A percentile compares a stretch with the other conserved stretches of the same genome.
Conservation (phyloP, 768 basidiomycete genomes). For the Ramaria sp. region DNA sequence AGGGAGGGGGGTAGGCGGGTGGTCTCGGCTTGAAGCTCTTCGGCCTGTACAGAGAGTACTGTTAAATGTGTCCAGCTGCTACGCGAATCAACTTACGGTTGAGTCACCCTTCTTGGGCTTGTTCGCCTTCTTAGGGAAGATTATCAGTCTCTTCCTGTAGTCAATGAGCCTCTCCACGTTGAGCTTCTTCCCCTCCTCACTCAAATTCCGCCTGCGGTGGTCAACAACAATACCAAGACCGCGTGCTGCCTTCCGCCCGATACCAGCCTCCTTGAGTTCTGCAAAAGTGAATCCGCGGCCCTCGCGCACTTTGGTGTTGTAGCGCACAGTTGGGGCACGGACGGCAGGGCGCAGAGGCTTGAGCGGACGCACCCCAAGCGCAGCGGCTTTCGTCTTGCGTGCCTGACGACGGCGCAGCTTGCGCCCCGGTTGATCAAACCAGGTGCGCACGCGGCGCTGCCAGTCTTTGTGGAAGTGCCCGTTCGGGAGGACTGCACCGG, state of each 20-base stretch:
- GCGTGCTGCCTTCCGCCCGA: constrained; percentile 87
- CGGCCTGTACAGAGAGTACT: constrained; percentile 41
- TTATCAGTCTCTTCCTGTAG: constrained; percentile 86
- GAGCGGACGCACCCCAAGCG: constrained; percentile 86
- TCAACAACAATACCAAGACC: constrained; percentile 93
- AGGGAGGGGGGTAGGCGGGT: constrained; percentile 60
- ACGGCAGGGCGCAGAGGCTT: constrained; percentile 93
- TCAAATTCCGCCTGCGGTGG: constrained; percentile 91
- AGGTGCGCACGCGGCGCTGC: constrained; percentile 92
- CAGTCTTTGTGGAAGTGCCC: constrained; percentile 99
- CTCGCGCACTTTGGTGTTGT: constrained; percentile 96
- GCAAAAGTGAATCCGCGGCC: constrained; percentile 92
- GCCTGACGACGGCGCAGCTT: constrained; percentile 92
- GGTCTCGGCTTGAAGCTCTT: constrained; percentile 68
- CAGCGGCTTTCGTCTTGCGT: constrained; percentile 82
- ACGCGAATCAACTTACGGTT: constrained; percentile 43
- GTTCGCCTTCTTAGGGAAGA: constrained; percentile 93
- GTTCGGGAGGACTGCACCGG: constrained; percentile 62
- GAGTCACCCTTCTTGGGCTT: constrained; percentile 97
- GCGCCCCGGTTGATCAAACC: constrained; percentile 98
- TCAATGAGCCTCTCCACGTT: constrained; percentile 91
- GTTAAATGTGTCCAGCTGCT: constrained; percentile 9
- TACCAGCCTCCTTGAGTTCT: constrained; percentile 93
- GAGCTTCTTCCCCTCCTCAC: constrained; percentile 91
- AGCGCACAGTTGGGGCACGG: constrained; percentile 90